These are phyloP conservation scores for Cruciata laevipes DNA, from an alignment of 257 asterid species.

Conservation along the genomic window DNA sequence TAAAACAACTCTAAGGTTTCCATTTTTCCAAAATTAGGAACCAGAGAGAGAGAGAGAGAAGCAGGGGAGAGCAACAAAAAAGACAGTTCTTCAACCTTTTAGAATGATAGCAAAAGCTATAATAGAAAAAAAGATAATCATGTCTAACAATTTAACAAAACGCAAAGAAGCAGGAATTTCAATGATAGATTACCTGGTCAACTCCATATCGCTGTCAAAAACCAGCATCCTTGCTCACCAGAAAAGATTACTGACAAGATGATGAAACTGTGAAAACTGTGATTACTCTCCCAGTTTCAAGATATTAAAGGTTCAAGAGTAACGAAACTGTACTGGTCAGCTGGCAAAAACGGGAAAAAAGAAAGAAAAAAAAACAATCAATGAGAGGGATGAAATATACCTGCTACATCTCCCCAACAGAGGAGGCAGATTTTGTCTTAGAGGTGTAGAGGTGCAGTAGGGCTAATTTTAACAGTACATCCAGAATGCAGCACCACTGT, in stretches of 20 bases:
- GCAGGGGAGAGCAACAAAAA: no score
- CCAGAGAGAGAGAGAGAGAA: no score
- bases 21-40: no score
- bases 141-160: not conserved
- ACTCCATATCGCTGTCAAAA: constrained; percentile 84
- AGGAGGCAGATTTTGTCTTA: constrained; percentile 81
- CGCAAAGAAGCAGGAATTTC: not conserved
- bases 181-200: constrained; percentile 50
- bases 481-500: constrained; percentile 93
- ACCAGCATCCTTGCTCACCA: constrained; percentile 94
- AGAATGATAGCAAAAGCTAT: constrained; percentile 11
- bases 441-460: constrained; percentile 51
- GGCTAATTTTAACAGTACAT: constrained; percentile 74
- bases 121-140: not conserved
- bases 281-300: no score
- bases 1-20: no score
- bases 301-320: no score
- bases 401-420: constrained; percentile 95
- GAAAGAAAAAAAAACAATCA: no score
- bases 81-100: constrained; percentile 63
- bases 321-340: no score
- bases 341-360: no score
- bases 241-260: no score
- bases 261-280: no score
- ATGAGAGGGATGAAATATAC: constrained; percentile 21